These are phyloP conservation scores for Solanum corneliomulleri DNA, from an alignment of 257 asterid genomes.

Conservation along the genomic window DNA sequence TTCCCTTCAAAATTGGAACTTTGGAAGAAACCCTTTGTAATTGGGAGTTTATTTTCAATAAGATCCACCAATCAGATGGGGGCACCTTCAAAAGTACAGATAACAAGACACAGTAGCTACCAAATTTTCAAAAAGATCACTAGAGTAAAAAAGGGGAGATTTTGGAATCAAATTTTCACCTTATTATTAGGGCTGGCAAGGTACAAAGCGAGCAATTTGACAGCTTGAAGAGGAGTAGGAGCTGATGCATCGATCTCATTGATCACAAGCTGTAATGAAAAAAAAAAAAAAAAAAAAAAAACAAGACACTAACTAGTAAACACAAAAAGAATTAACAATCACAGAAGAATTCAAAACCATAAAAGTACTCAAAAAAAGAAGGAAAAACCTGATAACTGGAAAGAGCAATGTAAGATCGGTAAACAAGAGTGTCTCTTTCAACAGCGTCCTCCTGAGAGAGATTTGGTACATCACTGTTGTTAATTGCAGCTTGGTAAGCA, in stretches of 20 bases:
- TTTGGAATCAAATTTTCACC: conserved; percentile 18
- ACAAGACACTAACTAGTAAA: neutral
- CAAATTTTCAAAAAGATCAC: neutral
- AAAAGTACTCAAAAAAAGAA: neutral
- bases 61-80: neutral
- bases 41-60: neutral
- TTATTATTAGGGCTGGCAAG: conserved; percentile 59
- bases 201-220: conserved; percentile 76
- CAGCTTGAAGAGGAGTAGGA: conserved; percentile 96
- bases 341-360: neutral
- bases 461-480: conserved; percentile 82
- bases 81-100: neutral
- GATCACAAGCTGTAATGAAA: conserved; percentile 55
- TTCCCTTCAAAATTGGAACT: neutral
- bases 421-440: conserved; percentile 74
- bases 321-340: neutral
- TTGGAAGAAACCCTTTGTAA: neutral
- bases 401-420: conserved; percentile 85
- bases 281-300: neutral
- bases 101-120: neutral
- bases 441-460: conserved; percentile 68
- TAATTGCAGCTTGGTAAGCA: conserved; percentile 94
- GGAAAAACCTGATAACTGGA: conserved; percentile 63
- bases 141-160: neutral
- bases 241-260: conserved; percentile 90